Evolutionary conservation across 2,329 filamentous ascomycete species (phyloP).

Genomic region (Fusarium duplospermum): DNA sequence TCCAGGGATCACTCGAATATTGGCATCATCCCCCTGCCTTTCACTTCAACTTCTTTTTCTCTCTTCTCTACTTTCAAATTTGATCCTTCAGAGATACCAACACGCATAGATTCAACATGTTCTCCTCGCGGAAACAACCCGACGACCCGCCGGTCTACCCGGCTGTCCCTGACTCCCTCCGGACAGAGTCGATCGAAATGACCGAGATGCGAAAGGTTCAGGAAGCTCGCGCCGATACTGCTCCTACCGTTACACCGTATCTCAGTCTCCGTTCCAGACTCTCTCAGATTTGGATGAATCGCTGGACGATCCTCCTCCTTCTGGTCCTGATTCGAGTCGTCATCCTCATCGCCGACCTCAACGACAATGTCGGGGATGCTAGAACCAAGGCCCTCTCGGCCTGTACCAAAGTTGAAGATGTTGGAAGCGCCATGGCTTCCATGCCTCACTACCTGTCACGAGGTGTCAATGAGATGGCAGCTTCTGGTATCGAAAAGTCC

Average conservation of each 20-base stretch:
- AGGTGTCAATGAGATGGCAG: conserved; percentile 89
- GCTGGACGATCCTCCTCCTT: conserved; percentile 91
- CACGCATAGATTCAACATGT: conserved; percentile 51
- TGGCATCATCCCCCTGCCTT: conserved; percentile 10
- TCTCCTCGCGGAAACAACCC: conserved; percentile 49
- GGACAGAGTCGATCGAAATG: conserved; percentile 52
- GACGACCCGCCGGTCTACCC: conserved; percentile 49
- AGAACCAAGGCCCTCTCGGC: conserved; percentile 86
- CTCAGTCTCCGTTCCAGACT: conserved; percentile 89
- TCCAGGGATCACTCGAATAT: conserved; percentile 9
- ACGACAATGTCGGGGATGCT: conserved; percentile 80
- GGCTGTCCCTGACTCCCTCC: conserved; percentile 53
- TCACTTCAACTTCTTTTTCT: conserved; percentile 5
- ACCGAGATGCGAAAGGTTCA: conserved; percentile 47
- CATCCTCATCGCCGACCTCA: conserved; percentile 77
- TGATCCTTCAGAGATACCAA: conserved; percentile 40
- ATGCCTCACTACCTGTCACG: conserved; percentile 95
- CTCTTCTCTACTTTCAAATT: conserved; percentile 14
- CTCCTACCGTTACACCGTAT: conserved; percentile 85
- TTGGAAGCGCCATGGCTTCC: conserved; percentile 95
- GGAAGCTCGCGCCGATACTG: conserved; percentile 62
- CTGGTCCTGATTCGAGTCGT: conserved; percentile 86
- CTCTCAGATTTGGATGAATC: conserved; percentile 97
- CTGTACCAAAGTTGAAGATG: conserved; percentile 90
- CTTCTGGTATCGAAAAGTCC: conserved; percentile 81